A percentile compares a stretch with the other conserved stretches of the same genome.
Evolutionary conservation across 2,329 filamentous ascomycete genomes (phyloP).

Genomic region (Coniella vitis): DNA sequence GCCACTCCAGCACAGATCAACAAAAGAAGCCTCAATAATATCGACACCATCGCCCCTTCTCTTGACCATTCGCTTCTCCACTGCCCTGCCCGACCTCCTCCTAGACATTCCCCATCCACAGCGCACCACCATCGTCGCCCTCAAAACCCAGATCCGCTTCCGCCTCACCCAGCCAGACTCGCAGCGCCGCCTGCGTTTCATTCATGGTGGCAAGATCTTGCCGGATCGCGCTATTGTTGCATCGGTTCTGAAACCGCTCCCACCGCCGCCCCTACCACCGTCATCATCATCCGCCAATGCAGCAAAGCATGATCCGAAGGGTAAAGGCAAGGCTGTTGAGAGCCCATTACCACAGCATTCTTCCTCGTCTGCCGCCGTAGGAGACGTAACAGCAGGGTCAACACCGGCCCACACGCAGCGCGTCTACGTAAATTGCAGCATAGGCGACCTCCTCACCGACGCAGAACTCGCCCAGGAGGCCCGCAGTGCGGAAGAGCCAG

Average conservation of each 20-base stretch:
- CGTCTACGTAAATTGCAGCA: slow-evolving; percentile 89
- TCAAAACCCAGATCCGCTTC: slow-evolving; percentile 76
- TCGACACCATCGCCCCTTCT: slow-evolving; percentile 45
- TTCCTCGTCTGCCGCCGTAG: too few species aligned
- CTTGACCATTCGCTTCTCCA: slow-evolving; percentile 86
- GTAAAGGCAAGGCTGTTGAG: slow-evolving; percentile 63
- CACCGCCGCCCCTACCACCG: slow-evolving; percentile 38
- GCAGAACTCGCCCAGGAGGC: slow-evolving; percentile 66
- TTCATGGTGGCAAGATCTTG: slow-evolving; percentile 82
- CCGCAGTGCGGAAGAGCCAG: slow-evolving; percentile 32
- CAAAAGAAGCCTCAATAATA: slow-evolving; percentile 1
- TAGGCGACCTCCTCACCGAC: slow-evolving; percentile 66
- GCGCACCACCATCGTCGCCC: slow-evolving; percentile 64
- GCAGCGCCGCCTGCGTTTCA: slow-evolving; percentile 72
- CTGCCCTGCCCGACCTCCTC: slow-evolving; percentile 73
- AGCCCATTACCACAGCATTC: slow-evolving; percentile 16
- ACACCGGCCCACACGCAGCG: slow-evolving; percentile 34
- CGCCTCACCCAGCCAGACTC: slow-evolving; percentile 58
- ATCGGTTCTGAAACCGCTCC: slow-evolving; percentile 57
- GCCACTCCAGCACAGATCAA: not conserved
- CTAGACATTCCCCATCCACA: slow-evolving; percentile 65
- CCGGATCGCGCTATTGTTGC: slow-evolving; percentile 64
- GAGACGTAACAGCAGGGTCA: slow-evolving; percentile 35
- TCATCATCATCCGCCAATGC: not conserved
- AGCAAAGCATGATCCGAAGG: slow-evolving; percentile 28